Percentiles rank a stretch among this genome's conserved stretches.
phyloP scores from a whole-genome alignment of 345 rosid genomes.

The Ceriops tagal region DNA sequence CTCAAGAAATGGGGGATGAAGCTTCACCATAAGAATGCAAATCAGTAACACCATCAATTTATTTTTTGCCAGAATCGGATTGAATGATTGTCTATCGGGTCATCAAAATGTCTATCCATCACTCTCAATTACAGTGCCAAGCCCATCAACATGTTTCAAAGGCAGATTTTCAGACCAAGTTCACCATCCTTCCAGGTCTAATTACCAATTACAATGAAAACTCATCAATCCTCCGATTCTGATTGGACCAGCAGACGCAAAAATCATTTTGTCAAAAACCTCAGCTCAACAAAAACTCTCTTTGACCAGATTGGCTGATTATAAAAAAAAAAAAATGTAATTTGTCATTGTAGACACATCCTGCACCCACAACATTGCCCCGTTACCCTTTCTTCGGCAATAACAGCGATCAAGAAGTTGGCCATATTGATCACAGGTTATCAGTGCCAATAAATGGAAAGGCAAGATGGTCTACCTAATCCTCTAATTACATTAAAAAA shows the following conservation, averaged over 20 bases:
- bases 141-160: slow-evolving; percentile 8
- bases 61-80: background rate
- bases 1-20: background rate
- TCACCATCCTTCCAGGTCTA: background rate
- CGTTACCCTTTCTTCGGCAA: background rate
- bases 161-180: slow-evolving; percentile 9
- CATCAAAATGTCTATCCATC: slow-evolving; percentile 7
- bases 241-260: background rate
- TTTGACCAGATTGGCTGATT: too few relatives aligned
- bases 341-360: slow-evolving; percentile 2
- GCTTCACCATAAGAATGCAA: background rate
- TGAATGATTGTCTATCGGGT: background rate
- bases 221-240: too few relatives aligned
- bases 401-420: background rate
- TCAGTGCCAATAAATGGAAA: background rate
- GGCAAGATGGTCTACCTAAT: background rate
- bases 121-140: slow-evolving; percentile 7
- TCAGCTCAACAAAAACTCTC: too few relatives aligned
- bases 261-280: background rate
- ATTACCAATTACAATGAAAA: background rate
- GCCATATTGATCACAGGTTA: background rate
- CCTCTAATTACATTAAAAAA: background rate
- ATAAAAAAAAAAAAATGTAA: too few relatives aligned
- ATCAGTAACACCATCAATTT: background rate
- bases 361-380: slow-evolving; percentile 4